Conservation (phyloP, 2,329 filamentous ascomycete species). For the Xylaria sp. region DNA sequence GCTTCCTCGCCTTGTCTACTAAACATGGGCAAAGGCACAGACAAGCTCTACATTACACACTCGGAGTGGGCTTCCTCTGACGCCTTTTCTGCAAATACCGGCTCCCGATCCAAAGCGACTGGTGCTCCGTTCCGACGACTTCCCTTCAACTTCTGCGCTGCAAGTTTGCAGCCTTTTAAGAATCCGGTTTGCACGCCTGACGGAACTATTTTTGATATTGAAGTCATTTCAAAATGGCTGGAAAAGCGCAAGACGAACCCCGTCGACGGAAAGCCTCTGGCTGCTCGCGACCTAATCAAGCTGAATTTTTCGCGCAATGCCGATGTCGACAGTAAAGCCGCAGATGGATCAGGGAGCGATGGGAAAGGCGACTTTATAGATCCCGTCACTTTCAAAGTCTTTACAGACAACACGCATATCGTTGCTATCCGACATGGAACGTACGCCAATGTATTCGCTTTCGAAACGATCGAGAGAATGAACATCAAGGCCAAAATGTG, state of each 20-base stretch:
- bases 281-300: slow-evolving; percentile 85
- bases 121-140: slow-evolving; percentile 83
- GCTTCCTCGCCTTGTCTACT: not conserved
- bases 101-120: slow-evolving; percentile 65
- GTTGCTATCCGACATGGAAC: slow-evolving; percentile 82
- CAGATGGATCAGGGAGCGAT: slow-evolving; percentile 58
- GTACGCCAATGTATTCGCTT: slow-evolving; percentile 95
- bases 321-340: slow-evolving; percentile 64
- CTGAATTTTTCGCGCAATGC: slow-evolving; percentile 94
- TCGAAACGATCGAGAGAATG: slow-evolving; percentile 93
- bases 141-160: slow-evolving; percentile 97
- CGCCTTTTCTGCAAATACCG: slow-evolving; percentile 83
- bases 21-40: slow-evolving; percentile 64
- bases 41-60: slow-evolving; percentile 84
- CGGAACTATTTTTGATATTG: slow-evolving; percentile 94
- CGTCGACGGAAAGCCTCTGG: slow-evolving; percentile 81
- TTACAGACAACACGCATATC: slow-evolving; percentile 98
- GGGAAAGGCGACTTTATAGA: slow-evolving; percentile 86
- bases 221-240: slow-evolving; percentile 93
- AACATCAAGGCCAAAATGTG: slow-evolving; percentile 98
- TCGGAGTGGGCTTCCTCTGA: slow-evolving; percentile 96
- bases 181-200: slow-evolving; percentile 90
- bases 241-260: slow-evolving; percentile 95
- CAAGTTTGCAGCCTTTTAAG: slow-evolving; percentile 93
- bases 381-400: slow-evolving; percentile 95